Percentiles rank a stretch among this genome's conserved stretches.
phyloP scores from a whole-genome alignment of 202 grass and related monocot genomes.

The Saccharum hybrid region DNA sequence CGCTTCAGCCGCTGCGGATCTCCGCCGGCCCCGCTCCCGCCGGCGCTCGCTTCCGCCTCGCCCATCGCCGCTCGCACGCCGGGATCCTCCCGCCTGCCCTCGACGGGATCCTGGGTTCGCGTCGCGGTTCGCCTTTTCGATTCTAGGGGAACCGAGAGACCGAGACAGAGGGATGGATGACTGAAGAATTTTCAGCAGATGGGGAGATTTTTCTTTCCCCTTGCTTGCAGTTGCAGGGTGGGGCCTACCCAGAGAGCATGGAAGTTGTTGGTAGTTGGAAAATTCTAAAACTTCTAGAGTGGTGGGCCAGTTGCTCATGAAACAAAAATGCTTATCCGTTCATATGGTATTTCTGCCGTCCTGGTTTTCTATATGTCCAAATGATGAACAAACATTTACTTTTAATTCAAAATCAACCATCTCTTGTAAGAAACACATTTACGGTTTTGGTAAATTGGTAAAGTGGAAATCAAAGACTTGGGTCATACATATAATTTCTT shows the following conservation, averaged over 20 bases:
- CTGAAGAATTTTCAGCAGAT: conserved; percentile 30
- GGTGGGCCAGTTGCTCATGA: background rate
- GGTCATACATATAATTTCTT: too few species aligned
- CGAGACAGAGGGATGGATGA: background rate
- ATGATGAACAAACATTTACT: background rate
- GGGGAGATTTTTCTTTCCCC: background rate
- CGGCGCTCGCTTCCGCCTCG: conserved; percentile 49
- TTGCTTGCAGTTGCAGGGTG: background rate
- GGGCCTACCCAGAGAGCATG: background rate
- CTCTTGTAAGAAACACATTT: background rate
- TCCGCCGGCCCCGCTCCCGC: conserved; percentile 28
- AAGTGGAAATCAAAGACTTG: background rate
- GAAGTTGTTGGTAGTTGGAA: too few species aligned
- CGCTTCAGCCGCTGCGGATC: conserved; percentile 76
- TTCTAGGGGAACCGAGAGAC: background rate
- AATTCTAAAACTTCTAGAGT: too few species aligned
- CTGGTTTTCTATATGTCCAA: background rate
- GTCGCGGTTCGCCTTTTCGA: background rate
- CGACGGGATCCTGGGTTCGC: background rate
- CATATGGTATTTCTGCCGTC: background rate
- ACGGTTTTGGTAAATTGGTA: background rate
- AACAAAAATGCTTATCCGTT: background rate
- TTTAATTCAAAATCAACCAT: background rate
- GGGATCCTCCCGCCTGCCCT: conserved; percentile 6
- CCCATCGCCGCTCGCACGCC: conserved; percentile 38